Base-by-base conservation (phyloP, 352 stramenopile species). In the Hyaloperonospora arabidopsidis region DNA sequence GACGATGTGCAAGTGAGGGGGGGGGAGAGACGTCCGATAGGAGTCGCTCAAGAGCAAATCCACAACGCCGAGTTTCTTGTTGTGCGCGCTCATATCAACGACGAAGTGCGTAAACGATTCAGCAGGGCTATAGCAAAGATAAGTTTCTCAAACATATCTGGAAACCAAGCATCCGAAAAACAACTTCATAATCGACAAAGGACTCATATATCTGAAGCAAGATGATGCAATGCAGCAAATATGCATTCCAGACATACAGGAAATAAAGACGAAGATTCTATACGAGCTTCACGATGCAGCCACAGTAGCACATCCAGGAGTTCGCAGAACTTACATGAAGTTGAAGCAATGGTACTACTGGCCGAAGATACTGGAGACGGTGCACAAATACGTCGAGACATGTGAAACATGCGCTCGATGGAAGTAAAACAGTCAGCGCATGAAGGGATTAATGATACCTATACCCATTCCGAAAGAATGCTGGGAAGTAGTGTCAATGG, bases 281-380 rank as follows among this genome's bases (percentile, higher is more conserved):
- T 12, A 29, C 22, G 25, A 47, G 14, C 61, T 65, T 36, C 58
- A 65, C 38, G 58, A 61, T 48, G 59, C 52, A 29, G 41, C 17
- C 15, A 61, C 55, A 35, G 45, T 52, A 1, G 44, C 45, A 15
- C 52, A 57, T 40, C 48, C 45, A 29, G 49, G 49, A 50, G 23
- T 34, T 47, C 48, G 34, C 54, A 48, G 45, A 45, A 52, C 36
- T 29, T 56, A 56, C 13, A 49, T 62, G 13, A 43, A 49, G 8
- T 36, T 62, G 13, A 36, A 10, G 19, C 39, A 62, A 49, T 62
- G 54, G 48, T 62, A 57, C 22, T 44, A 57, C 28, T 57, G 46
- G 47, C 15, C 38, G 15, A 44, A 44, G 38, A 22, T 44, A 44
- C 15, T 44, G 5, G 38, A 44, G 15, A 21, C 38, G 1, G 38